A percentile compares a stretch with the other conserved stretches of the same genome.
phyloP scores from a whole-genome alignment of 169 alveolate genomes.

The Plasmodium malariae region DNA sequence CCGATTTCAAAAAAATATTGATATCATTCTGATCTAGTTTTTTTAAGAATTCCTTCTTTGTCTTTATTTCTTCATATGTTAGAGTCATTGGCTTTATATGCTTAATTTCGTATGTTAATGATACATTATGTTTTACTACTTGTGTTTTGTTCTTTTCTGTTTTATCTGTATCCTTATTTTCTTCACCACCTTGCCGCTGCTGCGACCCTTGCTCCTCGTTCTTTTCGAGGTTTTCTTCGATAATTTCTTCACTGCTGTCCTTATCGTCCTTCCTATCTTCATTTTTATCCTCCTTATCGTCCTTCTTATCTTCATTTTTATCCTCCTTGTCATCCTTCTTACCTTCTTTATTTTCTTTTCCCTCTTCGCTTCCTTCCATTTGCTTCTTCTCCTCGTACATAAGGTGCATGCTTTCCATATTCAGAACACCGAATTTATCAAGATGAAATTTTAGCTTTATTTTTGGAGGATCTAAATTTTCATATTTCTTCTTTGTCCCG shows the following conservation, averaged over 20 bases:
- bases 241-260: neutral
- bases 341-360: neutral
- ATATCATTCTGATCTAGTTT: slow-evolving; percentile 70
- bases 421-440: slow-evolving; percentile 59
- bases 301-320: neutral
- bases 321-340: slow-evolving; percentile 19
- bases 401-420: slow-evolving; percentile 10
- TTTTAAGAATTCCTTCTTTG: slow-evolving; percentile 49
- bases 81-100: slow-evolving; percentile 48
- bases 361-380: neutral
- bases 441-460: slow-evolving; percentile 36
- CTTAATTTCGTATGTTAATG: slow-evolving; percentile 25
- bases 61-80: slow-evolving; percentile 57
- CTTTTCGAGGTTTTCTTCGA: slow-evolving; percentile 3
- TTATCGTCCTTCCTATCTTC: slow-evolving; percentile 11
- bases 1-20: slow-evolving; percentile 58
- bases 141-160: slow-evolving; percentile 18
- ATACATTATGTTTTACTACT: slow-evolving; percentile 41
- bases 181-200: neutral
- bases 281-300: slow-evolving; percentile 31
- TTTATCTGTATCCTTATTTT: neutral
- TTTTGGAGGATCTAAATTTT: slow-evolving; percentile 37
- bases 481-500: slow-evolving; percentile 34
- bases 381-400: slow-evolving; percentile 55
- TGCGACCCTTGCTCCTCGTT: neutral